Evolutionary conservation across 208 protist species (phyloP).

Genomic region (Naegleria gruberi): DNA sequence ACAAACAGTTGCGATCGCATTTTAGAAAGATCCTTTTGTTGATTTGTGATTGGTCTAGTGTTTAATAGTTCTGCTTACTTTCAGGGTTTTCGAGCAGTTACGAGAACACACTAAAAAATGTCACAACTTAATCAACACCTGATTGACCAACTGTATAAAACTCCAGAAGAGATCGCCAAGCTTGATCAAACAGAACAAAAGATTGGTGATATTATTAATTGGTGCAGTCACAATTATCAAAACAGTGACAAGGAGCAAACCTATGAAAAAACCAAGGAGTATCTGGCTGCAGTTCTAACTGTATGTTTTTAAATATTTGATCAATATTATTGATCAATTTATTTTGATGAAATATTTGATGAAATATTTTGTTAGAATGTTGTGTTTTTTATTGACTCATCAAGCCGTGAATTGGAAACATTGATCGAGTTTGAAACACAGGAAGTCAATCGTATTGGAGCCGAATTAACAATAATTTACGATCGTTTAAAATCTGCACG

Average conservation of each 20-base stretch:
- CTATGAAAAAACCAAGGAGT: background rate
- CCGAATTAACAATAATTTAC: background rate
- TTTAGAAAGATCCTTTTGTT: too few species aligned
- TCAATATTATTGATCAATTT: too few species aligned
- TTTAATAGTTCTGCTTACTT: too few species aligned
- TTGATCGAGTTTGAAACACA: background rate
- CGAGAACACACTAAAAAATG: too few species aligned
- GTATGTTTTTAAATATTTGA: too few species aligned
- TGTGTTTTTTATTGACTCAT: background rate
- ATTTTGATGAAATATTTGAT: too few species aligned
- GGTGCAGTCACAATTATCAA: background rate
- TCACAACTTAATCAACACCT: background rate
- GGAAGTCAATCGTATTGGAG: background rate
- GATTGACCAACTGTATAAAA: background rate
- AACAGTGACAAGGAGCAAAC: background rate
- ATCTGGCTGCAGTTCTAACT: background rate
- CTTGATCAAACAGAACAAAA: background rate
- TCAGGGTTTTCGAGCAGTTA: too few species aligned
- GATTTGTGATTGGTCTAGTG: too few species aligned
- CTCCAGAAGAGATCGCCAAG: background rate
- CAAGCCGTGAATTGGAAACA: background rate
- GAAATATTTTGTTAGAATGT: background rate
- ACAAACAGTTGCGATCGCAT: too few species aligned
- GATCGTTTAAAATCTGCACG: constrained; percentile 4
- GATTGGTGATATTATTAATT: constrained; percentile 6